phyloP scores from a whole-genome alignment of 2,329 filamentous ascomycete species.

The Colletotrichum lupini region DNA sequence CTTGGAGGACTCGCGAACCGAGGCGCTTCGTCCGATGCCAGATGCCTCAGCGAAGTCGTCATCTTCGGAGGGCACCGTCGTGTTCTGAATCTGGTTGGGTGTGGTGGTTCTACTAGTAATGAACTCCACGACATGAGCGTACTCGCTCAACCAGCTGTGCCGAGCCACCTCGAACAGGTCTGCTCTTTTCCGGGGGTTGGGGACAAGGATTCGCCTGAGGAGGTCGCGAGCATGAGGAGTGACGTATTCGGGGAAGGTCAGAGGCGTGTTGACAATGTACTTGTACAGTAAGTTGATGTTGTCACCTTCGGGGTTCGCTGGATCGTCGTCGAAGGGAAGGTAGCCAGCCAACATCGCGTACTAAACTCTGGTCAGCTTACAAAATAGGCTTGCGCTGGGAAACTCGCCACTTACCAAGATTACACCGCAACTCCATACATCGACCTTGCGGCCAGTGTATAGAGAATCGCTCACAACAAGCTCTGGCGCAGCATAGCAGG shows the following conservation, averaged over 20 bases:
- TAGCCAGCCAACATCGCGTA: slow-evolving; percentile 99
- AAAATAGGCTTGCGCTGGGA: not conserved
- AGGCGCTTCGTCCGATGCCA: slow-evolving; percentile 73
- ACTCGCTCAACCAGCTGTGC: slow-evolving; percentile 98
- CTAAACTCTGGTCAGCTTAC: slow-evolving; percentile 56
- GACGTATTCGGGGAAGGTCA: slow-evolving; percentile 99
- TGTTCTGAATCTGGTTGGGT: slow-evolving; percentile 84
- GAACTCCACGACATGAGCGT: slow-evolving; percentile 94
- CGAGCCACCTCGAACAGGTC: slow-evolving; percentile 97
- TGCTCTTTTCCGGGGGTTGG: slow-evolving; percentile 92
- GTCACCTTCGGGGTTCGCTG: slow-evolving; percentile 96
- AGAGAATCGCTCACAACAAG: slow-evolving; percentile 96
- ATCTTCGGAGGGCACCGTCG: slow-evolving; percentile 70
- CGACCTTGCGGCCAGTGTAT: slow-evolving; percentile 97
- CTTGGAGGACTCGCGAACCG: slow-evolving; percentile 88
- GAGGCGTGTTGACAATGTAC: slow-evolving; percentile 96
- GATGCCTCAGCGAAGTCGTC: slow-evolving; percentile 65
- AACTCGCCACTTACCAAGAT: slow-evolving; percentile 79
- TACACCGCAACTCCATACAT: slow-evolving; percentile 99
- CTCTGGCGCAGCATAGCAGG: slow-evolving; percentile 97
- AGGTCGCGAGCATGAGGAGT: slow-evolving; percentile 96
- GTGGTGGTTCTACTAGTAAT: slow-evolving; percentile 96
- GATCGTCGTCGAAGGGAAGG: slow-evolving; percentile 96
- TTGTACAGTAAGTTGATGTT: slow-evolving; percentile 99
- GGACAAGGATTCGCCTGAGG: slow-evolving; percentile 90